These are phyloP conservation scores for Pyrus hybrid DNA, from an alignment of 331 rosid genomes.

Conservation along the genomic window DNA sequence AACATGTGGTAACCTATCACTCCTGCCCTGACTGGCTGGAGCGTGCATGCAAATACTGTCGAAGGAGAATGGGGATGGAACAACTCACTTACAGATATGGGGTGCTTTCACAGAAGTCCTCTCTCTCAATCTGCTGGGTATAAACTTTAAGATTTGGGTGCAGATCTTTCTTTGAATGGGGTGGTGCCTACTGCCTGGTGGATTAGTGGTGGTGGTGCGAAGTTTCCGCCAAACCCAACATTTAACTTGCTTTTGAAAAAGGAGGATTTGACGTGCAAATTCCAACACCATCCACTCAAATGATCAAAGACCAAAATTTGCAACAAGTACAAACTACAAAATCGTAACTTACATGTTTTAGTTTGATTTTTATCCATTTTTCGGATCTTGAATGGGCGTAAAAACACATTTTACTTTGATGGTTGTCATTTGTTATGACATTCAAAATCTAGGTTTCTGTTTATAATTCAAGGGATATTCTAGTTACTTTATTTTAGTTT, in stretches of 20 bases:
- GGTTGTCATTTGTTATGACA: too few relatives aligned
- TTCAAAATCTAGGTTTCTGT: too few relatives aligned
- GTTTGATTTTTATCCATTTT: too few relatives aligned
- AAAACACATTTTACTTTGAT: too few relatives aligned
- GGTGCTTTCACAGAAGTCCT: background rate
- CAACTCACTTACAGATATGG: background rate
- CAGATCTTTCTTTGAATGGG: background rate
- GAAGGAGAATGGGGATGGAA: background rate
- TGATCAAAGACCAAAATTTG: background rate
- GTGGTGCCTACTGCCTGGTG: background rate
- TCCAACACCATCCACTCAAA: background rate
- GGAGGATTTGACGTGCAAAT: background rate
- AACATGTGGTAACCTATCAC: too few relatives aligned
- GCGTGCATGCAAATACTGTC: background rate
- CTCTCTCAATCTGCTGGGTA: background rate
- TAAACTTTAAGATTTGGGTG: background rate
- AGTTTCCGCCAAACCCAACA: background rate
- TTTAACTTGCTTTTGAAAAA: background rate
- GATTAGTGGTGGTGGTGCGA: background rate
- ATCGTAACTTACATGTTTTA: too few relatives aligned
- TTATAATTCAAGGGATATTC: too few relatives aligned
- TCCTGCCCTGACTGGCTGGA: background rate
- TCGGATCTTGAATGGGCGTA: fast-evolving
- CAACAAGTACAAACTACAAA: background rate
- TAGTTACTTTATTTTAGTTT: too few relatives aligned